A percentile compares a stretch with the other conserved stretches of the same genome.
Conservation (phyloP, 495 filamentous ascomycete genomes). For the Penicillium angulare region DNA sequence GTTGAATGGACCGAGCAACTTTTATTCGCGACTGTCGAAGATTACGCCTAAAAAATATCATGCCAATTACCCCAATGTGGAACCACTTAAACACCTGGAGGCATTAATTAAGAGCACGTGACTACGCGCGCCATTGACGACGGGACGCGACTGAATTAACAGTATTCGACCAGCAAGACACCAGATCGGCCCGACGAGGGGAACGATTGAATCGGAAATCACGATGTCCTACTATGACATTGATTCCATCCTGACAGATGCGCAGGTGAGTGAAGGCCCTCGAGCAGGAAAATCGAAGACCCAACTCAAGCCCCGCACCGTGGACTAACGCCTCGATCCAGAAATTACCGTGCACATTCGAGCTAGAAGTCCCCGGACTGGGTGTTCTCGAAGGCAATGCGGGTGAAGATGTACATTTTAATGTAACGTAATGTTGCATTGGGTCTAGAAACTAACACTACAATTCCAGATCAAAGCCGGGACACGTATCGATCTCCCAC, state of each 20-base stretch:
- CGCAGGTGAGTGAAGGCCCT: slow-evolving; percentile 57
- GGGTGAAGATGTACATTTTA: slow-evolving; percentile 57
- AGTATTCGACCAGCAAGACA: not conserved
- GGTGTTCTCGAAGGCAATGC: slow-evolving; percentile 84
- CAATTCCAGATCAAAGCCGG: slow-evolving; percentile 66
- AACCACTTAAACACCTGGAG: too few species aligned
- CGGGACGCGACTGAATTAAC: not conserved
- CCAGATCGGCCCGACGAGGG: not conserved
- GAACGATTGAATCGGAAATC: not conserved
- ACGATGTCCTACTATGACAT: slow-evolving; percentile 87
- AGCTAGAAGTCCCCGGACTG: slow-evolving; percentile 80
- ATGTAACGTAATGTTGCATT: not conserved
- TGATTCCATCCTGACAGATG: slow-evolving; percentile 89
- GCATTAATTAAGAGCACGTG: not conserved
- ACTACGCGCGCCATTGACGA: not conserved
- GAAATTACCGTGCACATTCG: slow-evolving; percentile 95
- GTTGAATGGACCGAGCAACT: too few species aligned
- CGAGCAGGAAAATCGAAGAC: not conserved
- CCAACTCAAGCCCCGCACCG: not conserved
- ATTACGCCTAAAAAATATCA: too few species aligned
- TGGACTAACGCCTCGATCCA: slow-evolving; percentile 35
- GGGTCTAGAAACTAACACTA: not conserved
- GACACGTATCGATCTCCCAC: slow-evolving; percentile 75
- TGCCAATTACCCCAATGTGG: too few species aligned
- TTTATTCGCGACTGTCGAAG: too few species aligned